A percentile compares a stretch with the other conserved stretches of the same genome.
phyloP scores from a whole-genome alignment of 495 filamentous ascomycete species.

The Aspergillus panamensis region DNA sequence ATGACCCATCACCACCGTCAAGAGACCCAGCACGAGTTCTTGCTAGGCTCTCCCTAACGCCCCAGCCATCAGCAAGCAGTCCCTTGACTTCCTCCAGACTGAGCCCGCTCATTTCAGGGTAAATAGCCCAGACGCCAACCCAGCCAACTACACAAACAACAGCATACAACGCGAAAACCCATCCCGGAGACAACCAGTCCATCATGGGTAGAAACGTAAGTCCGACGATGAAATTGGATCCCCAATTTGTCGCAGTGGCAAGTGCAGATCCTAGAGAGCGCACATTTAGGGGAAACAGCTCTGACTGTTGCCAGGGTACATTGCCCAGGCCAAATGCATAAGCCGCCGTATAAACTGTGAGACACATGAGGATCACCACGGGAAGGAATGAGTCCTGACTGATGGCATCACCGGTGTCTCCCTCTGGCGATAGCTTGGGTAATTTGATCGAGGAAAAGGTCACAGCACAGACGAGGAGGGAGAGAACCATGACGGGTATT shows the following conservation, averaged over 20 bases:
- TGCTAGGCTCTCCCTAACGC: constrained; percentile 24
- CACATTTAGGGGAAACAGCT: constrained; percentile 82
- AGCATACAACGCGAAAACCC: constrained; percentile 77
- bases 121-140: constrained; percentile 63
- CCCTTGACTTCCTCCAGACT: constrained; percentile 76
- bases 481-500: constrained; percentile 77
- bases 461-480: constrained; percentile 62
- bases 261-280: constrained; percentile 76
- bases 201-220: constrained; percentile 85
- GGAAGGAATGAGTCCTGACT: constrained; percentile 22
- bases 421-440: constrained; percentile 22
- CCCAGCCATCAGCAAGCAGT: constrained; percentile 59
- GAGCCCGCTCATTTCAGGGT: constrained; percentile 81
- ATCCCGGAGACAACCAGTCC: constrained; percentile 67
- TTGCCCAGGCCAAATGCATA: constrained; percentile 89
- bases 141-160: constrained; percentile 65
- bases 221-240: constrained; percentile 81
- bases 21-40: not conserved
- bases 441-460: constrained; percentile 59
- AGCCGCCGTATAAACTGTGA: constrained; percentile 78
- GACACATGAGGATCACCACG: constrained; percentile 60
- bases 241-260: constrained; percentile 89
- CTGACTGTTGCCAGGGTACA: constrained; percentile 90
- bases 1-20: not conserved
- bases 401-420: constrained; percentile 11